phyloP scores from a whole-genome alignment of 257 asterid genomes.

The Verbena officinalis region DNA sequence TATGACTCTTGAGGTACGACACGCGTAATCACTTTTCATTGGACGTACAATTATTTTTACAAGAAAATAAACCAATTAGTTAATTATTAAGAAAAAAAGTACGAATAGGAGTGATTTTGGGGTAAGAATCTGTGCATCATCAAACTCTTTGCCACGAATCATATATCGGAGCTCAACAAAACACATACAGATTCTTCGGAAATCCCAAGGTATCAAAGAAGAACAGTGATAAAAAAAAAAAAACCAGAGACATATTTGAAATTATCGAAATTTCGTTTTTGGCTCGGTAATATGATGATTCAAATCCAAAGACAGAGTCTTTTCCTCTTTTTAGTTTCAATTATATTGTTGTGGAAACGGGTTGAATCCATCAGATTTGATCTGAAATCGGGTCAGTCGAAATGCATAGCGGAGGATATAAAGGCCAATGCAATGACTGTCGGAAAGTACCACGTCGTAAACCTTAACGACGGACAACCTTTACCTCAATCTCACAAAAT shows the following conservation, averaged over 20 bases:
- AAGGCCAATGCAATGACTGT: constrained; percentile 66
- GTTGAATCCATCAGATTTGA: constrained; percentile 75
- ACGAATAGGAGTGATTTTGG: background rate
- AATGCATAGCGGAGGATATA: constrained; percentile 89
- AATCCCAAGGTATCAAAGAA: background rate
- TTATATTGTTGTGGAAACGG: constrained; percentile 36
- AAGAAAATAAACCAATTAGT: background rate
- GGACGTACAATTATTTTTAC: background rate
- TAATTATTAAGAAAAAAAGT: background rate
- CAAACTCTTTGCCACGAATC: background rate
- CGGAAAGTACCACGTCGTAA: constrained; percentile 54
- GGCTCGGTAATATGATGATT: constrained; percentile 21
- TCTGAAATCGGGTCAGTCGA: constrained; percentile 72
- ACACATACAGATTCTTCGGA: background rate
- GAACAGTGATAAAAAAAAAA: background rate
- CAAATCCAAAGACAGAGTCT: constrained; percentile 30
- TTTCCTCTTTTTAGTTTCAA: constrained; percentile 30
- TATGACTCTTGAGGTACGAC: background rate
- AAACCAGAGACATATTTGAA: background rate
- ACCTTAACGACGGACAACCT: constrained; percentile 46
- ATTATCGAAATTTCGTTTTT: background rate
- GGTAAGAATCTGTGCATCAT: background rate
- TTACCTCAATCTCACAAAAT: constrained; percentile 50
- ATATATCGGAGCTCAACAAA: background rate
- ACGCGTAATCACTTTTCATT: constrained; percentile 6